These are phyloP conservation scores for Fragilaria crotonensis DNA, from an alignment of 108 stramenopile genomes.

Conservation along the genomic window DNA sequence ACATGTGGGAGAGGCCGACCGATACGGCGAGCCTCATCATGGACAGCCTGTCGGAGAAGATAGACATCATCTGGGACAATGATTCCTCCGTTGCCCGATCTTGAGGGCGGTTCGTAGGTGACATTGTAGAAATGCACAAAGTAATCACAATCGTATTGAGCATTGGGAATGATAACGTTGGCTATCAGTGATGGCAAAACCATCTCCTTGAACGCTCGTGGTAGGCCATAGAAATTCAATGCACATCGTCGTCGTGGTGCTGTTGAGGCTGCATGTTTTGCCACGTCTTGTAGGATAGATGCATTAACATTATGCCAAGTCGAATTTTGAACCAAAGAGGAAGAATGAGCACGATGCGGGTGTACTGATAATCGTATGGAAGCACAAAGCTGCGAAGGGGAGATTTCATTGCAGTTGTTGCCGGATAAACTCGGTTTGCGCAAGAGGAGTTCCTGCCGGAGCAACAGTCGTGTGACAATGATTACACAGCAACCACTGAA, in stretches of 20 bases:
- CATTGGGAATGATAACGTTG: conserved; percentile 46
- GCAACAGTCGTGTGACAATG: no score
- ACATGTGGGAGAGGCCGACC: neutral
- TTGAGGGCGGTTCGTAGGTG: conserved; percentile 25
- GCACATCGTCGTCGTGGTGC: conserved; percentile 25
- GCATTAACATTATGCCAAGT: no score
- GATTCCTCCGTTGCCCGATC: conserved; percentile 30
- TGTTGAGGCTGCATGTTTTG: no score
- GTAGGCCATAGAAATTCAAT: conserved; percentile 35
- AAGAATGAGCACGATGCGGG: no score
- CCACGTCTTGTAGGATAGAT: no score
- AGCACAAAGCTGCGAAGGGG: no score
- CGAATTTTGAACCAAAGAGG: no score
- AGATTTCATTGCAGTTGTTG: no score
- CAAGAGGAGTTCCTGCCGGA: no score
- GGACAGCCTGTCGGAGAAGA: conserved; percentile 26
- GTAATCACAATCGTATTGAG: conserved; percentile 46
- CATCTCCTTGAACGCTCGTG: conserved; percentile 35
- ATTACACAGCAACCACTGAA: no score
- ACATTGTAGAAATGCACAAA: conserved; percentile 35
- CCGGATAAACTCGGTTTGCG: no score
- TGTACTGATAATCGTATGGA: no score
- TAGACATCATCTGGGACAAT: conserved; percentile 33
- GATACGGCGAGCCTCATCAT: neutral
- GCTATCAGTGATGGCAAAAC: conserved; percentile 45